phyloP scores from a whole-genome alignment of 140 eudicot species.

The Anethum foeniculum region DNA sequence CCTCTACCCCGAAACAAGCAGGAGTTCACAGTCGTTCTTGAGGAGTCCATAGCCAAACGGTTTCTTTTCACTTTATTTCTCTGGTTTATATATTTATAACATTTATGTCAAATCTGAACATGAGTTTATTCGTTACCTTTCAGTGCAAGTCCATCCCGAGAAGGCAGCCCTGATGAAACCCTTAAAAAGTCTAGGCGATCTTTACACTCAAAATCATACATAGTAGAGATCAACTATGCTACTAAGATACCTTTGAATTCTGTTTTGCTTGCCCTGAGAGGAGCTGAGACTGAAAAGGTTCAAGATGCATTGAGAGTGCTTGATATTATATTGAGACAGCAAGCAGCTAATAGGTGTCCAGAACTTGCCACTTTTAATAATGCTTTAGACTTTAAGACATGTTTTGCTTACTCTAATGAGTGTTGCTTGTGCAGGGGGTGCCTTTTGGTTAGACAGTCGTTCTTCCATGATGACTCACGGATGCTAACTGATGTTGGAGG shows the following conservation, averaged over 20 bases:
- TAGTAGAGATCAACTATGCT: constrained; percentile 58
- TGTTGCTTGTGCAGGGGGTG: constrained; percentile 62
- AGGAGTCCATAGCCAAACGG: constrained; percentile 58
- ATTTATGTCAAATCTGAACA: neutral
- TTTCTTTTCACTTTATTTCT: constrained; percentile 21
- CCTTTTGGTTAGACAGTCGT: constrained; percentile 81
- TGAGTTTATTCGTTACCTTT: constrained; percentile 17
- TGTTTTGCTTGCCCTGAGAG: constrained; percentile 50
- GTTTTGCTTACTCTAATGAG: constrained; percentile 15
- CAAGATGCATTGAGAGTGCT: constrained; percentile 88
- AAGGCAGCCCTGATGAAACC: constrained; percentile 35
- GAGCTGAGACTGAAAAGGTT: constrained; percentile 40
- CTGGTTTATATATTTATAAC: constrained; percentile 4
- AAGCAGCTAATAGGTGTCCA: constrained; percentile 74
- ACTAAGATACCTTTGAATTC: constrained; percentile 55
- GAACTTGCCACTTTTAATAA: neutral
- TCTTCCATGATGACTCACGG: constrained; percentile 73
- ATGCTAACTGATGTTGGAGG: constrained; percentile 77
- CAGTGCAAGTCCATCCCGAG: constrained; percentile 34
- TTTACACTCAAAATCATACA: constrained; percentile 51
- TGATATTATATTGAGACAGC: constrained; percentile 74
- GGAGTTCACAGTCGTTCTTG: constrained; percentile 69
- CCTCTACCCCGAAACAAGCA: constrained; percentile 51
- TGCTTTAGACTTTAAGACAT: neutral
- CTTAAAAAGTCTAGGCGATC: constrained; percentile 60